Conservation (phyloP, 148 eudicot species). For the Rhododendron griersonianum region DNA sequence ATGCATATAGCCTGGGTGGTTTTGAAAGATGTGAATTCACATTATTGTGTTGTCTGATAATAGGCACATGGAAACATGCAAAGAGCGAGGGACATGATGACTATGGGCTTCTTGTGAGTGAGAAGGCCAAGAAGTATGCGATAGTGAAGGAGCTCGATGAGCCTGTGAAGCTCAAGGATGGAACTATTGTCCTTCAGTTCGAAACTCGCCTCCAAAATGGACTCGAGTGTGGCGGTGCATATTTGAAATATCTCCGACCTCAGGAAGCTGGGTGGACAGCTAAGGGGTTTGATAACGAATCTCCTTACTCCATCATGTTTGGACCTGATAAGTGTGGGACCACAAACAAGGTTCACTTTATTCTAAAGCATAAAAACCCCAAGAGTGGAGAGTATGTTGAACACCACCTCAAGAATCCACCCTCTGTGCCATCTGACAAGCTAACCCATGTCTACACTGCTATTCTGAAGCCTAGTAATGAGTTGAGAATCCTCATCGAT, state of each 20-base stretch:
- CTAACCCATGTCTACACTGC: constrained; percentile 79
- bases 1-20: background rate
- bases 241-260: constrained; percentile 79
- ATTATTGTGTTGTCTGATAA: constrained; percentile 1
- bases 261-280: constrained; percentile 83
- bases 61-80: constrained; percentile 88
- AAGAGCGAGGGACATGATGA: constrained; percentile 97
- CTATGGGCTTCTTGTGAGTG: constrained; percentile 90
- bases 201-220: constrained; percentile 88
- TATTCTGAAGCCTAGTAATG: constrained; percentile 69
- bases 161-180: constrained; percentile 58
- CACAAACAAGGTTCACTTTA: constrained; percentile 97
- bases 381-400: constrained; percentile 80
- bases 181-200: constrained; percentile 69
- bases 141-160: constrained; percentile 84
- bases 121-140: constrained; percentile 85
- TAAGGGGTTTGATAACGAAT: constrained; percentile 69
- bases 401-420: constrained; percentile 87
- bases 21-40: background rate
- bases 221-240: constrained; percentile 88
- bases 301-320: constrained; percentile 85
- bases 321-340: constrained; percentile 94
- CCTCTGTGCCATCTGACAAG: constrained; percentile 90
- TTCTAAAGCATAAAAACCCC: constrained; percentile 87
- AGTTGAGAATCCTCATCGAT: constrained; percentile 61